A percentile compares a stretch with the other conserved stretches of the same genome.
phyloP scores from a whole-genome alignment of 495 filamentous ascomycete genomes.

The Penicillium ucsense region DNA sequence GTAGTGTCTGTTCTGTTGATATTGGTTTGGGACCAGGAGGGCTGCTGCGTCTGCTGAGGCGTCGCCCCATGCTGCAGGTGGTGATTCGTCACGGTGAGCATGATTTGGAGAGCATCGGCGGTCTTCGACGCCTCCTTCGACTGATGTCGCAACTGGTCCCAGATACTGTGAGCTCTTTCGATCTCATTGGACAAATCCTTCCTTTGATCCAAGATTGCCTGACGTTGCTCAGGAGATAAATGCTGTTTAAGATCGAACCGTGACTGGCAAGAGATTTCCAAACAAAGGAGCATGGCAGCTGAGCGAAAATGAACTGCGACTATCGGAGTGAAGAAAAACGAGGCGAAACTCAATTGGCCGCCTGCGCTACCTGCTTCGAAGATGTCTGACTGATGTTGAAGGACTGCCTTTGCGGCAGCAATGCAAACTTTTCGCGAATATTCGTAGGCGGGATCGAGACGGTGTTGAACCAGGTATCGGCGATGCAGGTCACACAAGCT shows the following conservation, averaged over 20 bases:
- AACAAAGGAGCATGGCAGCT: conserved; percentile 13
- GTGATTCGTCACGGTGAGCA: conserved; percentile 11
- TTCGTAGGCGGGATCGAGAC: conserved; percentile 57
- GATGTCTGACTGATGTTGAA: conserved; percentile 64
- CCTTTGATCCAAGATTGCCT: conserved; percentile 1
- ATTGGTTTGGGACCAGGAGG: background rate
- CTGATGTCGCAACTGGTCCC: conserved; percentile 6
- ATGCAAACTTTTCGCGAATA: conserved; percentile 69
- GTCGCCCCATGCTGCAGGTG: conserved; percentile 5
- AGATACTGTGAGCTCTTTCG: conserved; percentile 8
- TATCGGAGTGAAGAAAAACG: conserved; percentile 14
- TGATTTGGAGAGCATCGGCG: conserved; percentile 9
- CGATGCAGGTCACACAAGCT: conserved; percentile 70
- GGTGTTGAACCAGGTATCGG: conserved; percentile 59
- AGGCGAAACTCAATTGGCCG: conserved; percentile 27
- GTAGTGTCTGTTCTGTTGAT: background rate
- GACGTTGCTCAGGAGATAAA: background rate
- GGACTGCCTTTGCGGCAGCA: conserved; percentile 61
- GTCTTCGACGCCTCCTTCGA: conserved; percentile 12
- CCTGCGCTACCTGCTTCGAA: conserved; percentile 57
- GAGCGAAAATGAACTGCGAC: conserved; percentile 9
- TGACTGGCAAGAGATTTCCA: conserved; percentile 15
- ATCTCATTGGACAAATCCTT: conserved; percentile 4
- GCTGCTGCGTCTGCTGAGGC: background rate
- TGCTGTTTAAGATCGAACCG: conserved; percentile 11